Conservation (phyloP, 2,329 filamentous ascomycete genomes). For the Periconia digitata region DNA sequence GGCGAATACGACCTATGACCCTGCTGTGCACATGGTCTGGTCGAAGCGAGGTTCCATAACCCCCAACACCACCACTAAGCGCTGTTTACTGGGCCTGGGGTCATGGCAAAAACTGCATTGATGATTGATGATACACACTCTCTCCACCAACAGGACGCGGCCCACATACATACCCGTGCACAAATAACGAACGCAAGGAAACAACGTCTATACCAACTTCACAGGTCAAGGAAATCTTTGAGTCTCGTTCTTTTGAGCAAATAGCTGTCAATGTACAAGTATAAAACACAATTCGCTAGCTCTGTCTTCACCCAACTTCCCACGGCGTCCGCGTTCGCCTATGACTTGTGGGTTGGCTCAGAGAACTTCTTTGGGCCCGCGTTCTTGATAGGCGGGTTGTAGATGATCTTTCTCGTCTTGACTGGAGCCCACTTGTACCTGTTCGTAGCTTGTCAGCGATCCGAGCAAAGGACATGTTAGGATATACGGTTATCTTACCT, state of each 20-base stretch:
- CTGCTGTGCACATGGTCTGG: too few species aligned
- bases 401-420: slow-evolving; percentile 93
- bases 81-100: too few species aligned
- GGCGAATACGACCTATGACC: too few species aligned
- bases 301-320: slow-evolving; percentile 15
- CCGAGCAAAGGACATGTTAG: not conserved
- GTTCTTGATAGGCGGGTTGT: slow-evolving; percentile 66
- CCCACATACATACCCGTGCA: not conserved
- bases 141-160: not conserved
- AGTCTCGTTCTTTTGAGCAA: slow-evolving; percentile 33
- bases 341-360: slow-evolving; percentile 39
- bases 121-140: slow-evolving; percentile 4
- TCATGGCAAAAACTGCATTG: not conserved
- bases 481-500: slow-evolving; percentile 55
- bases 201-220: slow-evolving; percentile 24
- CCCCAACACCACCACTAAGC: too few species aligned
- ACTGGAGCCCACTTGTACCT: slow-evolving; percentile 96
- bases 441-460: slow-evolving; percentile 27
- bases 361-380: slow-evolving; percentile 32
- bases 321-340: slow-evolving; percentile 26
- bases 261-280: slow-evolving; percentile 44
- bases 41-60: too few species aligned
- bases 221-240: slow-evolving; percentile 31
- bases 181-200: slow-evolving; percentile 6
- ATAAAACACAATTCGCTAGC: slow-evolving; percentile 37